phyloP scores from a whole-genome alignment of 495 filamentous ascomycete species.

The Arthonia radiata region DNA sequence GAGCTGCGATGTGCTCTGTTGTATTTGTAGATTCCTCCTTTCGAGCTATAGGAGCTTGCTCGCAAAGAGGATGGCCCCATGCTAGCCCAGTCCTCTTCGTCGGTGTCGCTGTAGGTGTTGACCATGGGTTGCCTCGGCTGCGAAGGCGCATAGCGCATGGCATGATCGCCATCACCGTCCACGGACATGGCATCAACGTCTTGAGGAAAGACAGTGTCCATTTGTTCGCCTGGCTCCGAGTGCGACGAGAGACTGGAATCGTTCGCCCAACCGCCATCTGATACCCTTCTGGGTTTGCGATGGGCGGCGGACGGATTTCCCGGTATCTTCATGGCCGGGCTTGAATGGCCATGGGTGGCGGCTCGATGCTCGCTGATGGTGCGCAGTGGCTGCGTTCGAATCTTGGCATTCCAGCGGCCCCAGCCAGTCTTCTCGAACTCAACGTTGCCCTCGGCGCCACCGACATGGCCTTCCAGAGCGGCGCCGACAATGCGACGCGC shows the following conservation, averaged over 20 bases:
- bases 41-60: constrained; percentile 42
- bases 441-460: constrained; percentile 45
- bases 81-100: constrained; percentile 90
- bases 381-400: constrained; percentile 36
- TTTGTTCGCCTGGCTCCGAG: no score
- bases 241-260: no score
- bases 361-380: no score
- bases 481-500: constrained; percentile 70
- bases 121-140: constrained; percentile 32
- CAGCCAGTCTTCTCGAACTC: constrained; percentile 92
- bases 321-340: no score
- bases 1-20: no score
- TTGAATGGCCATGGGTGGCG: no score
- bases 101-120: constrained; percentile 69
- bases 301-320: no score
- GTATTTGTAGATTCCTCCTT: no score
- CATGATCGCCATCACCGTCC: constrained; percentile 49
- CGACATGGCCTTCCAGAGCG: constrained; percentile 53
- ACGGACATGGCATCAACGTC: constrained; percentile 95
- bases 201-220: no score
- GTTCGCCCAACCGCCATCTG: no score
- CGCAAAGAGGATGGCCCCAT: constrained; percentile 71
- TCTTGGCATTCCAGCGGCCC: constrained; percentile 81
- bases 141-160: constrained; percentile 33
- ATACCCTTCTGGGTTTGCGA: no score